These are phyloP conservation scores for Endocalyx cinctus DNA, from an alignment of 2,329 filamentous ascomycete genomes.

Conservation along the genomic window DNA sequence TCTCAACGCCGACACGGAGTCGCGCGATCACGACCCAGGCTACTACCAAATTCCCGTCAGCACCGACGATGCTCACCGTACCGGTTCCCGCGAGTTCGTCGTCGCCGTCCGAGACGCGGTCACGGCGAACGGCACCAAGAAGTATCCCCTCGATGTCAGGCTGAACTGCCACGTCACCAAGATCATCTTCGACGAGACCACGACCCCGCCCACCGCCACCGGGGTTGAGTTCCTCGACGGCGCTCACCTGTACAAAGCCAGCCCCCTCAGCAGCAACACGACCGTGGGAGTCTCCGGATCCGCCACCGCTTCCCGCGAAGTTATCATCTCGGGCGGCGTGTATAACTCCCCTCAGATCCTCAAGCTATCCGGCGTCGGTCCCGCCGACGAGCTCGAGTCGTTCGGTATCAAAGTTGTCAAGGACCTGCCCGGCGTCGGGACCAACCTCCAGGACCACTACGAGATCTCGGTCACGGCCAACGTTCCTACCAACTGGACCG, in stretches of 20 bases:
- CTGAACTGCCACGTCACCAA: constrained; percentile 34
- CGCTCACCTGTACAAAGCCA: constrained; percentile 11
- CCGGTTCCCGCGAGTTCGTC: constrained; percentile 46
- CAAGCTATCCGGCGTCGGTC: constrained; percentile 48
- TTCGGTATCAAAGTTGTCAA: constrained; percentile 40
- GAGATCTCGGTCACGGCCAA: constrained; percentile 37
- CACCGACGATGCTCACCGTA: constrained; percentile 36
- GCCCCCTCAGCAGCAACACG: constrained; percentile 4
- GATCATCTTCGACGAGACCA: constrained; percentile 28
- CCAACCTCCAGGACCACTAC: constrained; percentile 49
- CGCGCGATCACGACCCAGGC: background rate
- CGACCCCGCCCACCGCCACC: constrained; percentile 5
- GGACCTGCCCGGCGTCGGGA: constrained; percentile 50
- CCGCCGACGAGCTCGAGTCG: constrained; percentile 38
- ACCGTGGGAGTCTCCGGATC: constrained; percentile 8
- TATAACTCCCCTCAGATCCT: constrained; percentile 53
- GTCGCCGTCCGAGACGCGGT: constrained; percentile 41
- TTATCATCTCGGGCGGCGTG: constrained; percentile 32
- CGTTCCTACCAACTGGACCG: constrained; percentile 11
- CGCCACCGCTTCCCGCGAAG: constrained; percentile 18
- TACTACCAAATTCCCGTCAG: constrained; percentile 29
- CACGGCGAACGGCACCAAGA: constrained; percentile 37
- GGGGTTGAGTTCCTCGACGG: constrained; percentile 12
- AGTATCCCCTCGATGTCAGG: constrained; percentile 32
- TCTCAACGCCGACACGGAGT: constrained; percentile 6